Conservation (phyloP, 345 rosid species). For the Brassica carinata region DNA sequence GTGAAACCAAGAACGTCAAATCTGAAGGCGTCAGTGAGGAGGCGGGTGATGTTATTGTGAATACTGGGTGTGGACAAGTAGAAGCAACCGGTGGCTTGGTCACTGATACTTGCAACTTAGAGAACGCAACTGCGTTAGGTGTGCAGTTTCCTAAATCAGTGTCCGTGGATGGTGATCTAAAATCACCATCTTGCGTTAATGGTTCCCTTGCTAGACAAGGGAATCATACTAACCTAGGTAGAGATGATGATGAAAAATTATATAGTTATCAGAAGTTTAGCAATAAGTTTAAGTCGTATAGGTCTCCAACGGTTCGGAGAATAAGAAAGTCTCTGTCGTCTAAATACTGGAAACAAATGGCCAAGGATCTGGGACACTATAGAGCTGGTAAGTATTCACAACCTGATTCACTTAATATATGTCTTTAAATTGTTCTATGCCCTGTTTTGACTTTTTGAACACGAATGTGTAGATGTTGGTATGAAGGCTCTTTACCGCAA, state of each 20-base stretch:
- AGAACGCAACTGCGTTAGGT: slow-evolving; percentile 45
- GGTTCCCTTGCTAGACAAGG: slow-evolving; percentile 60
- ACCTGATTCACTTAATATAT: not conserved
- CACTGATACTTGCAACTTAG: slow-evolving; percentile 39
- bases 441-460: slow-evolving; percentile 15
- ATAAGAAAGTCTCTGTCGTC: slow-evolving; percentile 65
- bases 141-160: slow-evolving; percentile 41
- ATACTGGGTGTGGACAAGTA: slow-evolving; percentile 42
- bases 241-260: slow-evolving; percentile 79
- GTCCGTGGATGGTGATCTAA: slow-evolving; percentile 45
- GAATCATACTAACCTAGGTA: slow-evolving; percentile 59
- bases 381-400: slow-evolving; percentile 62
- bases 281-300: slow-evolving; percentile 57
- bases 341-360: slow-evolving; percentile 77
- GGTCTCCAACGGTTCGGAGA: slow-evolving; percentile 67
- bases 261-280: slow-evolving; percentile 60
- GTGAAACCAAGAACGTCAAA: slow-evolving; percentile 34
- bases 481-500: slow-evolving; percentile 57
- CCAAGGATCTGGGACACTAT: slow-evolving; percentile 60
- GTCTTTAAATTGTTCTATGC: not conserved
- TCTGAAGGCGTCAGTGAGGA: slow-evolving; percentile 43
- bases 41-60: slow-evolving; percentile 41
- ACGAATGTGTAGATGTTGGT: slow-evolving; percentile 54
- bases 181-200: slow-evolving; percentile 41
- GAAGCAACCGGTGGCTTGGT: slow-evolving; percentile 33